These are phyloP conservation scores for Colletotrichum somersetense DNA, from an alignment of 2,329 filamentous ascomycete species.

Conservation along the genomic window DNA sequence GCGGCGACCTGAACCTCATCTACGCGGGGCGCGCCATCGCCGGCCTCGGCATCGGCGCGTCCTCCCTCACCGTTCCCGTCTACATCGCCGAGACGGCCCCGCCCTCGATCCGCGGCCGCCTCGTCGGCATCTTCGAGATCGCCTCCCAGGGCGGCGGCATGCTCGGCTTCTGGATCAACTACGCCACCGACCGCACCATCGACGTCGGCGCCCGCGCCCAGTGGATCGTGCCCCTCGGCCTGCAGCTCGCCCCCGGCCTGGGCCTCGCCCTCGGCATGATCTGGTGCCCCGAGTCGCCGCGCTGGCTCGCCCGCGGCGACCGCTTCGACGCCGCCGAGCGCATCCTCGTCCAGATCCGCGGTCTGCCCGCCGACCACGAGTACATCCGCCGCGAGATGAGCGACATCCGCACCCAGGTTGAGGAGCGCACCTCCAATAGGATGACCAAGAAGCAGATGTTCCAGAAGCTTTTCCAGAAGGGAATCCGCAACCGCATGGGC, in stretches of 20 bases:
- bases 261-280: constrained; percentile 51
- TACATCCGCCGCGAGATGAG: constrained; percentile 60
- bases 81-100: constrained; percentile 60
- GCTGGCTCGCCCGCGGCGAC: constrained; percentile 52
- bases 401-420: constrained; percentile 70
- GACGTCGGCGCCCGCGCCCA: constrained; percentile 43
- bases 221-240: constrained; percentile 58
- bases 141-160: constrained; percentile 60
- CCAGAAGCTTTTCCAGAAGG: constrained; percentile 53
- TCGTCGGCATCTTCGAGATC: constrained; percentile 66
- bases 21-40: constrained; percentile 64
- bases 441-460: constrained; percentile 48
- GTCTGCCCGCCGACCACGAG: constrained; percentile 37
- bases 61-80: constrained; percentile 61
- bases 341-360: constrained; percentile 54
- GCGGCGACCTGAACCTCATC: constrained; percentile 53
- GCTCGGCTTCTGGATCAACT: constrained; percentile 59
- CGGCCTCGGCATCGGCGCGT: constrained; percentile 65
- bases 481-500: constrained; percentile 59
- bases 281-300: constrained; percentile 56
- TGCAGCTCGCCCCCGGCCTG: constrained; percentile 56
- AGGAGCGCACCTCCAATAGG: constrained; percentile 55
- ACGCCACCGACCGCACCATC: constrained; percentile 42
- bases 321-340: constrained; percentile 54
- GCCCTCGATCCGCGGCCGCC: constrained; percentile 63